Evolutionary conservation across 306 rosid species (phyloP).

Genomic region (Argentina anserina): DNA sequence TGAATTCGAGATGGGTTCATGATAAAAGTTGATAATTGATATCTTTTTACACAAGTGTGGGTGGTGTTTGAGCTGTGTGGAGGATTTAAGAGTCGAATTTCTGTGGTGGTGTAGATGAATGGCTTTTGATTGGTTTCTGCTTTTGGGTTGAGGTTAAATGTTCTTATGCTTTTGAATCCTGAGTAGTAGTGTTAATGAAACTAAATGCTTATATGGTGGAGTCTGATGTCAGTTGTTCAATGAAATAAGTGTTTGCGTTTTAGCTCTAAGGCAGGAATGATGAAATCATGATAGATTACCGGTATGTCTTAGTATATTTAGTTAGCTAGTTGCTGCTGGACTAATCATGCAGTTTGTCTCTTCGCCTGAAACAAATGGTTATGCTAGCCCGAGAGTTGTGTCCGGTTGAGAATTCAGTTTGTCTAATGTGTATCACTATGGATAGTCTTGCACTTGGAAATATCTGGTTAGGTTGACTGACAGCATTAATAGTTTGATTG

Average conservation of each 20-base stretch:
- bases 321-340: neutral
- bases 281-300: neutral
- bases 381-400: neutral
- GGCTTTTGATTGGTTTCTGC: slow-evolving; percentile 15
- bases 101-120: slow-evolving; percentile 15
- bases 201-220: slow-evolving; percentile 17
- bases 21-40: slow-evolving; percentile 12
- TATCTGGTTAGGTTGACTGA: neutral
- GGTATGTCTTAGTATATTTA: neutral
- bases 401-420: neutral
- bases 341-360: neutral
- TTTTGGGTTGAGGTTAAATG: neutral
- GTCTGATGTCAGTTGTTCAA: neutral
- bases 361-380: neutral
- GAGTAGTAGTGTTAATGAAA: slow-evolving; percentile 14
- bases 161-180: neutral
- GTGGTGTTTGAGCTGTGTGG: slow-evolving; percentile 16
- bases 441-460: slow-evolving; percentile 1
- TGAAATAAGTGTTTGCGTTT: neutral
- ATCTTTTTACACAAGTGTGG: neutral
- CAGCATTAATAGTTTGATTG: neutral
- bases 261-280: neutral
- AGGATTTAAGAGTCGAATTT: slow-evolving; percentile 13
- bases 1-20: slow-evolving; percentile 31
- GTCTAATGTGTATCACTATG: neutral